These are phyloP conservation scores for Pseudotulostoma volvatum DNA, from an alignment of 495 filamentous ascomycete species.

Conservation along the genomic window DNA sequence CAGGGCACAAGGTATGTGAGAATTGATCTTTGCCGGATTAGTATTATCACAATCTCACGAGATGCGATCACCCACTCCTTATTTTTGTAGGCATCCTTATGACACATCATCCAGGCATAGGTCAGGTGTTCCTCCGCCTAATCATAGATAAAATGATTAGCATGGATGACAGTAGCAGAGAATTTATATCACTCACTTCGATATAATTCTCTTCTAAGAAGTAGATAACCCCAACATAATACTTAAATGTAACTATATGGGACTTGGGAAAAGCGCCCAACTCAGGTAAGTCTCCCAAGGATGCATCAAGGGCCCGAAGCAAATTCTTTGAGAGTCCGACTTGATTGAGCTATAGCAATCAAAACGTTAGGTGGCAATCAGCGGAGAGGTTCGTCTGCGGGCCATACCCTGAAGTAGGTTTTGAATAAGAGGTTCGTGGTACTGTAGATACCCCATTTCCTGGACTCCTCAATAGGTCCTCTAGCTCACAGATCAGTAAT, in stretches of 20 bases:
- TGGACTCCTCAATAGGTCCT: slow-evolving; percentile 68
- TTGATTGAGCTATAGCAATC: slow-evolving; percentile 45
- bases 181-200: slow-evolving; percentile 34
- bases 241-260: slow-evolving; percentile 91
- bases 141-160: slow-evolving; percentile 9
- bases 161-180: not conserved
- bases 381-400: not conserved
- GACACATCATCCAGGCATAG: slow-evolving; percentile 61
- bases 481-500: slow-evolving; percentile 34
- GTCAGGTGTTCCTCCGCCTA: slow-evolving; percentile 70
- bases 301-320: slow-evolving; percentile 59
- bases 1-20: slow-evolving; percentile 92
- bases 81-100: slow-evolving; percentile 52
- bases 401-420: slow-evolving; percentile 72
- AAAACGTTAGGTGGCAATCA: slow-evolving; percentile 1
- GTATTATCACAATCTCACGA: slow-evolving; percentile 3
- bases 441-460: slow-evolving; percentile 95
- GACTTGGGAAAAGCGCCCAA: slow-evolving; percentile 63
- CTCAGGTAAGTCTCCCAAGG: slow-evolving; percentile 57
- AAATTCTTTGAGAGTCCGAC: slow-evolving; percentile 83
- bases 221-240: slow-evolving; percentile 75
- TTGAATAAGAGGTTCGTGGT: slow-evolving; percentile 90
- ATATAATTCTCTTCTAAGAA: slow-evolving; percentile 89
- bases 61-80: slow-evolving; percentile 44
- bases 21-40: slow-evolving; percentile 47